Conservation (phyloP, 2,329 filamentous ascomycete genomes). For the Sporothrix variecibatus region DNA sequence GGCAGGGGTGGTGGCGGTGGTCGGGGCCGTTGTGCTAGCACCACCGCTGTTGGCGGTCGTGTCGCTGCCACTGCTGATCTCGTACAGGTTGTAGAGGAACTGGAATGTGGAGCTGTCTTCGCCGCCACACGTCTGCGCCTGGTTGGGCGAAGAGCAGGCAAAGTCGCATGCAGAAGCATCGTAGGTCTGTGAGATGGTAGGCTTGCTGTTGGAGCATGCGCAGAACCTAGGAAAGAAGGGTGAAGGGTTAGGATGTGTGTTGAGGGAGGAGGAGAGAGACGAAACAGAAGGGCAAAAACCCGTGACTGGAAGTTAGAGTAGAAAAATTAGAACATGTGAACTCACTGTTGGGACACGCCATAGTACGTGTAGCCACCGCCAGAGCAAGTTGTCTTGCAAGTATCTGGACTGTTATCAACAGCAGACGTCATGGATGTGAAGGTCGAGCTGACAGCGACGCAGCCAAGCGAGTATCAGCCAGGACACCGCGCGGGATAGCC, state of each 20-base stretch:
- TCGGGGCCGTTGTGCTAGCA: background rate
- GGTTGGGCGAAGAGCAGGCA: conserved; percentile 27
- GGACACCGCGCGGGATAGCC: conserved; percentile 17
- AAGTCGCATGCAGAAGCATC: conserved; percentile 27
- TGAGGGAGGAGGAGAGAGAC: background rate
- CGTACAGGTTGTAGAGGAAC: conserved; percentile 31
- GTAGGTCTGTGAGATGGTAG: conserved; percentile 30
- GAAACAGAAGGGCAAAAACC: background rate
- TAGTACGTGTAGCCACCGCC: conserved; percentile 30
- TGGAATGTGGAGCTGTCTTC: conserved; percentile 26
- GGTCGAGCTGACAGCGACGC: conserved; percentile 30
- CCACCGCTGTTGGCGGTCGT: background rate
- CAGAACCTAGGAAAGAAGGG: conserved; percentile 27
- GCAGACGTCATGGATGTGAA: conserved; percentile 24
- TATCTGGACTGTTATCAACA: conserved; percentile 26
- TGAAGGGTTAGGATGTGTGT: conserved; percentile 11
- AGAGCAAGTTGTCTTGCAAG: conserved; percentile 26
- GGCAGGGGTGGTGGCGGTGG: background rate
- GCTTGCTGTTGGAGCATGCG: conserved; percentile 21
- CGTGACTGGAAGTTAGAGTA: background rate
- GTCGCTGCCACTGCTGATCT: background rate
- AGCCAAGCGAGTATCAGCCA: conserved; percentile 29
- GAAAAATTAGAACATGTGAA: background rate
- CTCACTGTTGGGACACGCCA: conserved; percentile 28
- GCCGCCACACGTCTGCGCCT: conserved; percentile 29